A percentile compares a stretch with the other conserved stretches of the same genome.
These are phyloP conservation scores for Orbilia blumenaviensis DNA, from an alignment of 2,329 filamentous ascomycete genomes.

Conservation along the genomic window DNA sequence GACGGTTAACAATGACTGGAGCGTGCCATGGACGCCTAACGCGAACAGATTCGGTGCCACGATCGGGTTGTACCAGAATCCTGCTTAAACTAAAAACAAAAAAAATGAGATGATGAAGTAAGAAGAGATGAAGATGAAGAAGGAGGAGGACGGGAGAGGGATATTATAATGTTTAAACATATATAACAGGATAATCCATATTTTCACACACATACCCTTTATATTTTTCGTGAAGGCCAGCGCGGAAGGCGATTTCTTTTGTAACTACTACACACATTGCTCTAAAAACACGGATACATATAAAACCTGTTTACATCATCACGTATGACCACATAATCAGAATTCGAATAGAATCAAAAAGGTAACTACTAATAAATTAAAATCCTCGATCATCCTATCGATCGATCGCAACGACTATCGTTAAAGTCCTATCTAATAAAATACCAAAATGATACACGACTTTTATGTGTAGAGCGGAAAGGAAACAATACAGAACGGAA, in stretches of 20 bases:
- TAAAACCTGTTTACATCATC: no score
- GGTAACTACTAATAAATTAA: background rate
- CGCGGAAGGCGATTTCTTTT: background rate
- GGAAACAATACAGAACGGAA: background rate
- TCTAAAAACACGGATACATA: no score
- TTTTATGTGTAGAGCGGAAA: background rate
- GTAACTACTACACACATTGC: background rate
- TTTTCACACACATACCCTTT: background rate
- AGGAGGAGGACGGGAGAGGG: background rate
- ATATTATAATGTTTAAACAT: slow-evolving; percentile 10
- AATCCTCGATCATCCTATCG: no score
- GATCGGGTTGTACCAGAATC: slow-evolving; percentile 25
- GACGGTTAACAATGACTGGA: slow-evolving; percentile 24
- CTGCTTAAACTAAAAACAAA: no score
- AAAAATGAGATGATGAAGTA: no score
- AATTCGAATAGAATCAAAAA: no score
- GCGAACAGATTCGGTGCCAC: slow-evolving; percentile 18
- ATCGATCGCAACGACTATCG: no score
- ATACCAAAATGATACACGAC: background rate
- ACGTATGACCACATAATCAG: no score
- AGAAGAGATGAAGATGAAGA: background rate
- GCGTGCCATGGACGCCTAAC: slow-evolving; percentile 20
- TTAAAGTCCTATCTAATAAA: background rate
- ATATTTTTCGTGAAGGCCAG: background rate
- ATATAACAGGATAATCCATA: no score